A percentile compares a stretch with the other conserved stretches of the same genome.
Evolutionary conservation across 805 yeast genomes (phyloP).

Genomic region (Zygotorulaspora chibaensis): DNA sequence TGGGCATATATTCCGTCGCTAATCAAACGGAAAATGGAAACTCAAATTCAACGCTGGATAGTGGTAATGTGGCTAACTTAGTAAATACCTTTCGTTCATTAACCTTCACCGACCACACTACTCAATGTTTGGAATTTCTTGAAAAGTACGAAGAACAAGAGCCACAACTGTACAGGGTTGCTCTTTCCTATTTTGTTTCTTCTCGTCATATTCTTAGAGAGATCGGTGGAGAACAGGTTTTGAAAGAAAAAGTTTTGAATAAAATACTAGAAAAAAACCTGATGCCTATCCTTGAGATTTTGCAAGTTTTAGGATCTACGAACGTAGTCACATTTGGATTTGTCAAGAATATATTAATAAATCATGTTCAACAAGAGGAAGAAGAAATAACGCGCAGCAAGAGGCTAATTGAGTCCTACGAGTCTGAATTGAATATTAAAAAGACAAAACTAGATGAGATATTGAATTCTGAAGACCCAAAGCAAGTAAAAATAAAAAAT

Average conservation of each 20-base stretch:
- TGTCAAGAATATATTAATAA: conserved; percentile 62
- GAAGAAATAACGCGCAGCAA: conserved; percentile 65
- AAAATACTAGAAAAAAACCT: conserved; percentile 49
- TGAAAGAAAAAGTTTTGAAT: conserved; percentile 45
- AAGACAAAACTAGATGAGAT: conserved; percentile 50
- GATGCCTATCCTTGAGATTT: conserved; percentile 70
- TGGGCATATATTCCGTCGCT: conserved; percentile 39
- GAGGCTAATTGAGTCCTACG: conserved; percentile 63
- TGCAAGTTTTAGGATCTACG: conserved; percentile 61
- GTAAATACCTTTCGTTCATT: conserved; percentile 53
- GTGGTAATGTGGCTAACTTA: conserved; percentile 22
- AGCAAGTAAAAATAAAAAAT: conserved; percentile 46
- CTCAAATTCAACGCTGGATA: conserved; percentile 39
- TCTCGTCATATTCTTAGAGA: conserved; percentile 45
- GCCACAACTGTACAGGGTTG: conserved; percentile 61
- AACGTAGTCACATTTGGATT: conserved; percentile 67
- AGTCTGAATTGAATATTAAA: conserved; percentile 57
- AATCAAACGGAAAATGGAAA: conserved; percentile 41
- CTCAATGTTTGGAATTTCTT: conserved; percentile 53
- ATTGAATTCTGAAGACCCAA: conserved; percentile 36
- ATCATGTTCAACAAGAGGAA: conserved; percentile 54
- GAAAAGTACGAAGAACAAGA: conserved; percentile 57
- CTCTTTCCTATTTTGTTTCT: conserved; percentile 60
- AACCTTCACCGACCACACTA: conserved; percentile 53
- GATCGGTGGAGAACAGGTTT: conserved; percentile 48